phyloP scores from a whole-genome alignment of 2,329 filamentous ascomycete species.

The Lasiodiplodia sp. region DNA sequence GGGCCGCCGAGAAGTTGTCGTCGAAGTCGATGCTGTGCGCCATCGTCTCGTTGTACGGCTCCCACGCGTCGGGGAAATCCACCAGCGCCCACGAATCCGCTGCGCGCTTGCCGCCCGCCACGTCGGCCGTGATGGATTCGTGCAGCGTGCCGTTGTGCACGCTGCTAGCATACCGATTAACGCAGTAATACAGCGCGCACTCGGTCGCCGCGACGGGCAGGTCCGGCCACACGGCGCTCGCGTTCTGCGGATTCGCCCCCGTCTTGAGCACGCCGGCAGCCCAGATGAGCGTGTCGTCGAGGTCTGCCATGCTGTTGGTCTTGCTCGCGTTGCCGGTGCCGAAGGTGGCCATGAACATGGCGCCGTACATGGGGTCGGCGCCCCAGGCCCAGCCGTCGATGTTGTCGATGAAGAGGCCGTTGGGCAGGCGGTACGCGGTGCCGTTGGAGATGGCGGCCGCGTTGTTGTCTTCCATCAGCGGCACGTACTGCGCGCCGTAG shows the following conservation, averaged over 20 bases:
- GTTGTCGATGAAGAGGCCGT: conserved; percentile 31
- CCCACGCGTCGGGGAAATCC: not conserved
- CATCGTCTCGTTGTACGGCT: not conserved
- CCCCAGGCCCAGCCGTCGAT: conserved; percentile 2
- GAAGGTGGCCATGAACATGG: conserved; percentile 23
- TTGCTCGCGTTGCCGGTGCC: conserved; percentile 14
- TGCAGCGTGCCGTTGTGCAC: conserved; percentile 21
- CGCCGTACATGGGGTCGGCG: not conserved
- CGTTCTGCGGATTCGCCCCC: not conserved
- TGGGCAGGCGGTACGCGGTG: conserved; percentile 23
- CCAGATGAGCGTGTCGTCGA: conserved; percentile 30
- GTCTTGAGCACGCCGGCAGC: conserved; percentile 14
- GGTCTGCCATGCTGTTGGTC: conserved; percentile 14
- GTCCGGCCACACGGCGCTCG: conserved; percentile 16
- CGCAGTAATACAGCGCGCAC: conserved; percentile 33
- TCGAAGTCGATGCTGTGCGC: conserved; percentile 4
- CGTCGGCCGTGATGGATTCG: not conserved
- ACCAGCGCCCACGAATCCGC: not conserved
- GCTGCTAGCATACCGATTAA: conserved; percentile 28
- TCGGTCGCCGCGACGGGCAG: conserved; percentile 25
- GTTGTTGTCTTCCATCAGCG: not conserved
- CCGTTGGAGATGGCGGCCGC: not conserved
- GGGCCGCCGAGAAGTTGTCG: conserved; percentile 27
- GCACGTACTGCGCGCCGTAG: not conserved
- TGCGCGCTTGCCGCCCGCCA: not conserved